These are phyloP conservation scores for Fusarium citri DNA, from an alignment of 2,329 filamentous ascomycete species.

Conservation along the genomic window DNA sequence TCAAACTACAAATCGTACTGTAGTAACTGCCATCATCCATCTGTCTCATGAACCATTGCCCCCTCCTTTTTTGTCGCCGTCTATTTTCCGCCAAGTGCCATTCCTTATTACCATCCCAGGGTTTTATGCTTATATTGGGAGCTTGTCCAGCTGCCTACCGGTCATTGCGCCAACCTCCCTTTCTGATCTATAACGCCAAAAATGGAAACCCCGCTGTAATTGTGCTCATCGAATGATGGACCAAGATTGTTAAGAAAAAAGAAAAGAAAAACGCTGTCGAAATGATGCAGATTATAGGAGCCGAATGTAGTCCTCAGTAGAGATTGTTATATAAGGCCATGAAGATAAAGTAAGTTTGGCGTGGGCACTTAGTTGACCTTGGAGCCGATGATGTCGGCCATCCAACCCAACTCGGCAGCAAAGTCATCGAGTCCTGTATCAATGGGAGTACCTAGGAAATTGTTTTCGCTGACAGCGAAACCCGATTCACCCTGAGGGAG, in stretches of 20 bases:
- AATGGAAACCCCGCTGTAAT: slow-evolving; percentile 29
- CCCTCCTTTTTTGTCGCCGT: slow-evolving; percentile 10
- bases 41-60: slow-evolving; percentile 28
- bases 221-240: slow-evolving; percentile 13
- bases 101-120: slow-evolving; percentile 26
- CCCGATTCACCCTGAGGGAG: slow-evolving; percentile 39
- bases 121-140: slow-evolving; percentile 9
- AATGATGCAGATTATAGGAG: slow-evolving; percentile 19
- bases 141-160: slow-evolving; percentile 2
- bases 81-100: slow-evolving; percentile 9
- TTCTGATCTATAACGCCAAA: slow-evolving; percentile 39
- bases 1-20: slow-evolving; percentile 15
- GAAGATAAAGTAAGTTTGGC: slow-evolving; percentile 1
- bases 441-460: slow-evolving; percentile 51
- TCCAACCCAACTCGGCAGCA: slow-evolving; percentile 63
- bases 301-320: not conserved
- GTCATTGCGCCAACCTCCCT: slow-evolving; percentile 24
- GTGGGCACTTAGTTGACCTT: slow-evolving; percentile 38
- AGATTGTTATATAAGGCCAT: slow-evolving; percentile 24
- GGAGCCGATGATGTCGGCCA: slow-evolving; percentile 60
- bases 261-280: slow-evolving; percentile 38
- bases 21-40: slow-evolving; percentile 27
- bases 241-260: slow-evolving; percentile 2
- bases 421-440: slow-evolving; percentile 57
- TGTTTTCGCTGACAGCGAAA: slow-evolving; percentile 33